phyloP scores from a whole-genome alignment of 371 early-diverging fungal species.

The Nosema granulosis region DNA sequence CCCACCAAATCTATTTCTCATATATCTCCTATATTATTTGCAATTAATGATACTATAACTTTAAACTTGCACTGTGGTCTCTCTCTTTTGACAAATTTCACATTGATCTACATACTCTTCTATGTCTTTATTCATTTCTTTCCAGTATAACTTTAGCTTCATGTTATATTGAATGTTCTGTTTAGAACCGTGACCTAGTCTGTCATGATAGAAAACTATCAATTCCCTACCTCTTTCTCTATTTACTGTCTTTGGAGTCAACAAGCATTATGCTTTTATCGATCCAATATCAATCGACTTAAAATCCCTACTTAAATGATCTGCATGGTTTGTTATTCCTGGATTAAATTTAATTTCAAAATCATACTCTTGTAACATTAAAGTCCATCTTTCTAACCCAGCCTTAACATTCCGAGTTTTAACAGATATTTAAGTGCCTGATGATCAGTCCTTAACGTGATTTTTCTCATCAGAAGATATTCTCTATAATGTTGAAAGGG shows the following conservation, averaged over 20 bases:
- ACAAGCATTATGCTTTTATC: no score
- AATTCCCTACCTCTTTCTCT: no score
- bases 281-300: no score
- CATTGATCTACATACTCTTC: slow-evolving; percentile 12
- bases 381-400: neutral
- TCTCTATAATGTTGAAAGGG: neutral
- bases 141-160: slow-evolving; percentile 4
- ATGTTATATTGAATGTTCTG: slow-evolving; percentile 16
- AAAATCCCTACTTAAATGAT: slow-evolving; percentile 27
- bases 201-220: slow-evolving; percentile 26
- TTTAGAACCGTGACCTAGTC: slow-evolving; percentile 19
- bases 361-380: slow-evolving; percentile 25
- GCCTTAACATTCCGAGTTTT: slow-evolving; percentile 8
- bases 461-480: slow-evolving; percentile 2
- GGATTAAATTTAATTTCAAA: slow-evolving; percentile 15
- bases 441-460: slow-evolving; percentile 35
- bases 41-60: neutral
- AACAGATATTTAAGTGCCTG: slow-evolving; percentile 2
- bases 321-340: slow-evolving; percentile 4
- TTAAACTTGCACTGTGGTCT: neutral
- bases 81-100: slow-evolving; percentile 1
- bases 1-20: slow-evolving; percentile 42
- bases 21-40: neutral
- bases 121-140: neutral
- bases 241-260: no score